A percentile compares a stretch with the other conserved stretches of the same genome.
phyloP scores from a whole-genome alignment of 805 yeast species.

The Scheffersomyces spartinae region DNA sequence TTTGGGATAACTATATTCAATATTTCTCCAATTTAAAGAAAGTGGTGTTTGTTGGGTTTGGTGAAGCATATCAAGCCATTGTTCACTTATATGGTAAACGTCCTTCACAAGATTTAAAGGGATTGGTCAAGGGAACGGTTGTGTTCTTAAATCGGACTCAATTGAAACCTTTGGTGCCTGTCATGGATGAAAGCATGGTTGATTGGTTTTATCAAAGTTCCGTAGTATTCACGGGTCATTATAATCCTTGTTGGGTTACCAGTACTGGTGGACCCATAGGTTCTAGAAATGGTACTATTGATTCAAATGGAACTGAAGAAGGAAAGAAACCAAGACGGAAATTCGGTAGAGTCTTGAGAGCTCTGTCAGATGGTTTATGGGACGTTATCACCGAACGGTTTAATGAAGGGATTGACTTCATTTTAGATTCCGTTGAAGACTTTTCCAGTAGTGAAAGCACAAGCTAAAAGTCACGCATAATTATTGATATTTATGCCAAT shows the following conservation, averaged over 20 bases:
- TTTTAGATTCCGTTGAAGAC: conserved; percentile 68
- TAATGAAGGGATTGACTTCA: conserved; percentile 77
- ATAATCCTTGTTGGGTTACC: conserved; percentile 74
- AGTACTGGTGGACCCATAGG: conserved; percentile 18
- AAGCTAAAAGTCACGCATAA: not conserved
- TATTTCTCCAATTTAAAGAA: conserved; percentile 57
- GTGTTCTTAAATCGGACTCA: conserved; percentile 57
- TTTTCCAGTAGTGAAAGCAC: conserved; percentile 1
- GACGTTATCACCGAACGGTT: conserved; percentile 72
- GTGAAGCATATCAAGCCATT: conserved; percentile 79
- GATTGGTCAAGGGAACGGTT: conserved; percentile 56
- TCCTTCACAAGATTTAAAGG: conserved; percentile 38
- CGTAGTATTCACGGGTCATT: conserved; percentile 62
- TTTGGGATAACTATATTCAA: conserved; percentile 87
- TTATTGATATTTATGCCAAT: conserved; percentile 1
- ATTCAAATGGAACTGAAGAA: conserved; percentile 20
- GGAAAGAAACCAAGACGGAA: conserved; percentile 76
- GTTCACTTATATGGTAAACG: conserved; percentile 85
- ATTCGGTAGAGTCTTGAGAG: conserved; percentile 77
- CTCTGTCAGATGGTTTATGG: conserved; percentile 62
- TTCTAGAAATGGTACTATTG: conserved; percentile 13
- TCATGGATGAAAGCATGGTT: conserved; percentile 77
- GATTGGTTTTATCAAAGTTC: conserved; percentile 91
- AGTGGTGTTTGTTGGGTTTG: conserved; percentile 74
- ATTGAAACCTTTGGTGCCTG: conserved; percentile 72